Percentiles rank a stretch among this genome's conserved stretches.
These are phyloP conservation scores for Quercus alba DNA, from an alignment of 306 rosid species.

Conservation along the genomic window DNA sequence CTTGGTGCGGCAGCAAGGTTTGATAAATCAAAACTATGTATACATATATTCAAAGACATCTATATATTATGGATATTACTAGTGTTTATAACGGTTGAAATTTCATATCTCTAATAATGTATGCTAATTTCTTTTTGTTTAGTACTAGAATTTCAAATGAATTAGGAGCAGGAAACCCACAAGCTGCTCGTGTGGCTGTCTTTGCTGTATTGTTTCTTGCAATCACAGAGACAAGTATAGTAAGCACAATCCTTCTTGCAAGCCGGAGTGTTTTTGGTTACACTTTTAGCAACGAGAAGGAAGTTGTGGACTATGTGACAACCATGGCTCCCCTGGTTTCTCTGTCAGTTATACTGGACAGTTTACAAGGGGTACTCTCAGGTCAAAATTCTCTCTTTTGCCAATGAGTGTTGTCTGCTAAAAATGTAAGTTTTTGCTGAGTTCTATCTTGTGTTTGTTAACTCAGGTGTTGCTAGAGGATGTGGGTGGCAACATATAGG, in stretches of 20 bases:
- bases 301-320: constrained; percentile 66
- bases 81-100: background rate
- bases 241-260: constrained; percentile 41
- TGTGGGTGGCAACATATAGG: constrained; percentile 82
- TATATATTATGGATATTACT: background rate
- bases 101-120: background rate
- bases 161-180: constrained; percentile 67
- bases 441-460: background rate
- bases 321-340: constrained; percentile 61
- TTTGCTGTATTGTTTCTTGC: constrained; percentile 41
- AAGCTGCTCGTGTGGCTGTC: constrained; percentile 46
- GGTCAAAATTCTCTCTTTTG: constrained; percentile 32
- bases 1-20: constrained; percentile 74
- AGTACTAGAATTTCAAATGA: constrained; percentile 80
- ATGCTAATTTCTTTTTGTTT: background rate
- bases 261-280: constrained; percentile 53
- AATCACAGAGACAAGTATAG: constrained; percentile 32
- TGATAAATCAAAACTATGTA: background rate
- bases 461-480: constrained; percentile 63
- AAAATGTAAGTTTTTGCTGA: background rate
- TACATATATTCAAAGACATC: background rate
- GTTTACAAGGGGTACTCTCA: constrained; percentile 58
- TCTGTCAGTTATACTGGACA: constrained; percentile 47
- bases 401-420: background rate
- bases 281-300: constrained; percentile 55